phyloP scores from a whole-genome alignment of 768 basidiomycete species.

The Suillus subalutaceus region DNA sequence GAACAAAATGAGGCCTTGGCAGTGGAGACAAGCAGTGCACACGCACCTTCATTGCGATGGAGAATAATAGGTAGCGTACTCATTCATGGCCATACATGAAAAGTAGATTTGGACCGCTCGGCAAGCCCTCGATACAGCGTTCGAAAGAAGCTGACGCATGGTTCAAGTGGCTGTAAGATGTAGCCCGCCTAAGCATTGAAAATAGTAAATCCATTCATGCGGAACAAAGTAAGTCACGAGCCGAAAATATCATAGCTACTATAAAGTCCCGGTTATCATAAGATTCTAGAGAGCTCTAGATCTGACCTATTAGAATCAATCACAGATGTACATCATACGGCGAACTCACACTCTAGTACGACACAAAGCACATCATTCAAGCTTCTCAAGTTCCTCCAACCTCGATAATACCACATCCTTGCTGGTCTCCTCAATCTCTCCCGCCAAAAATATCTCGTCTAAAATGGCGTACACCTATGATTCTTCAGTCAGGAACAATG shows the following conservation, averaged over 20 bases:
- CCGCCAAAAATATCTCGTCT: constrained; percentile 97
- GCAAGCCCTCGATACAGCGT: background rate
- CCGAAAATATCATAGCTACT: background rate
- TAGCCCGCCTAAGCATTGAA: background rate
- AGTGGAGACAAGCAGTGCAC: background rate
- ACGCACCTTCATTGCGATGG: background rate
- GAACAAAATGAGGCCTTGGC: background rate
- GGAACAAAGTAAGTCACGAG: background rate
- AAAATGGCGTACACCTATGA: constrained; percentile 93
- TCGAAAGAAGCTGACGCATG: background rate
- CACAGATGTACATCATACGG: background rate
- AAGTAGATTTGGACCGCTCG: background rate
- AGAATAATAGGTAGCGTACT: background rate
- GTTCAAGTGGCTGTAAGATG: background rate
- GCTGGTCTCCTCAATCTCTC: constrained; percentile 97
- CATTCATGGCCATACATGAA: background rate
- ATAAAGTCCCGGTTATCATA: constrained; percentile 1
- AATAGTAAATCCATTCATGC: background rate
- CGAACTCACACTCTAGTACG: background rate
- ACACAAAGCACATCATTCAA: constrained; percentile 57
- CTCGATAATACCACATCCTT: constrained; percentile 93
- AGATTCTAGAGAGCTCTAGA: background rate
- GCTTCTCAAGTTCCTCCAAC: constrained; percentile 90
- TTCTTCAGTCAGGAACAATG: background rate
- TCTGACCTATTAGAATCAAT: background rate